phyloP scores from a whole-genome alignment of 2,329 filamentous ascomycete genomes.

The Colletotrichum filicis region DNA sequence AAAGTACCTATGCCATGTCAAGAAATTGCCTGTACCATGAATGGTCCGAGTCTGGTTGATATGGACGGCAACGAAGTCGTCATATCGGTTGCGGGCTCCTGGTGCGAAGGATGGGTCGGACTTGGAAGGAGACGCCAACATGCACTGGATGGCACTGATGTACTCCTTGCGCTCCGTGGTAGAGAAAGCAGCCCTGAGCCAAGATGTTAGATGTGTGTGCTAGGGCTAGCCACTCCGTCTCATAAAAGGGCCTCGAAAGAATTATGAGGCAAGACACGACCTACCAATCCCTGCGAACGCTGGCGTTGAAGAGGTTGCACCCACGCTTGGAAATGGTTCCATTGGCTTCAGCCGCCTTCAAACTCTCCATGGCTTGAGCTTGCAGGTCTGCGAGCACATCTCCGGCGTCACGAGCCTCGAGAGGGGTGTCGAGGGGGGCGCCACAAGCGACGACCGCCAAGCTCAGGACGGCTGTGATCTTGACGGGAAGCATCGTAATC shows the following conservation, averaged over 20 bases:
- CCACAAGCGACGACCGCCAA: constrained; percentile 4
- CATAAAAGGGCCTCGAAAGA: background rate
- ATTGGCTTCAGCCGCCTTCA: constrained; percentile 19
- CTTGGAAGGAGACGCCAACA: constrained; percentile 26
- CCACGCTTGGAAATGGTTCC: constrained; percentile 21
- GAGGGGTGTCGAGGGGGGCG: constrained; percentile 10
- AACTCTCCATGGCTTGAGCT: constrained; percentile 18
- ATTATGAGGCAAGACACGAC: background rate
- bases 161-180: constrained; percentile 36
- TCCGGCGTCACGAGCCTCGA: constrained; percentile 12
- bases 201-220: background rate
- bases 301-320: constrained; percentile 11
- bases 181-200: constrained; percentile 38
- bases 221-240: background rate
- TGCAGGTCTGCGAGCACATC: constrained; percentile 19
- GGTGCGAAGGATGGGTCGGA: constrained; percentile 18
- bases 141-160: constrained; percentile 35
- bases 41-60: constrained; percentile 30
- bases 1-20: constrained; percentile 36
- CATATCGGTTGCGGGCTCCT: constrained; percentile 30
- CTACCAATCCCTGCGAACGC: constrained; percentile 18
- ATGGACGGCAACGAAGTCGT: constrained; percentile 38
- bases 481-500: constrained; percentile 12
- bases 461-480: constrained; percentile 16
- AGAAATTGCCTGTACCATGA: constrained; percentile 29